A percentile compares a stretch with the other conserved stretches of the same genome.
Conservation (phyloP, 495 filamentous ascomycete species). For the Talaromyces borbonicus region DNA sequence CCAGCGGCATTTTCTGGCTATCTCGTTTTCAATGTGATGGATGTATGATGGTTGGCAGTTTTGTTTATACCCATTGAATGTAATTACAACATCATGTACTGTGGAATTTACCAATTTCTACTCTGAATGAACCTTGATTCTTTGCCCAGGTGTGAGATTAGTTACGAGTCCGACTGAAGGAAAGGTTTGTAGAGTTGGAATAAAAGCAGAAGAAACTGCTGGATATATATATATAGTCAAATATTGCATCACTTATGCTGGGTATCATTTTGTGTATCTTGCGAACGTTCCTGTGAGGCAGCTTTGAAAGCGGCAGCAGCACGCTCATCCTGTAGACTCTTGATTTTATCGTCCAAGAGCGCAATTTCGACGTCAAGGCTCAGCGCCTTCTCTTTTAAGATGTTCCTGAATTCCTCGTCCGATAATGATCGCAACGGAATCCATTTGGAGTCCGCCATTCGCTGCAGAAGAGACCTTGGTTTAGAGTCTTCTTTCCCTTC, state of each 20-base stretch:
- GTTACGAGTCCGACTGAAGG: too few species aligned
- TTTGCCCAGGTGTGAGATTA: too few species aligned
- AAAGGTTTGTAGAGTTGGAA: too few species aligned
- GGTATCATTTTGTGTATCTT: background rate
- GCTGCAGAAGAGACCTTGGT: slow-evolving; percentile 33
- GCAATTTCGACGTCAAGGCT: slow-evolving; percentile 77
- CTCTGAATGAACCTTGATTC: too few species aligned
- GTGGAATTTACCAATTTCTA: too few species aligned
- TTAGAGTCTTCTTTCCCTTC: slow-evolving; percentile 15
- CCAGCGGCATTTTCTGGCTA: background rate
- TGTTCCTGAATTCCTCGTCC: slow-evolving; percentile 68
- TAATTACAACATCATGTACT: background rate
- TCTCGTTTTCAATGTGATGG: background rate
- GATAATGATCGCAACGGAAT: slow-evolving; percentile 68
- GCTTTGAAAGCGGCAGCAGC: background rate
- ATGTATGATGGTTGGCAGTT: background rate
- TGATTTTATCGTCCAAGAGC: slow-evolving; percentile 75
- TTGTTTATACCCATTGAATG: slow-evolving; percentile 1
- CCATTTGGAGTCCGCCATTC: slow-evolving; percentile 59
- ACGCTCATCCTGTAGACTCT: slow-evolving; percentile 22
- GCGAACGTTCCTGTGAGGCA: background rate
- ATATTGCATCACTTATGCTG: background rate
- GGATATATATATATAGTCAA: too few species aligned
- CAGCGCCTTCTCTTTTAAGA: slow-evolving; percentile 68
- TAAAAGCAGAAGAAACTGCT: too few species aligned